A percentile compares a stretch with the other conserved stretches of the same genome.
Evolutionary conservation across 2,329 filamentous ascomycete species (phyloP).

Genomic region (Polychaeton citri): DNA sequence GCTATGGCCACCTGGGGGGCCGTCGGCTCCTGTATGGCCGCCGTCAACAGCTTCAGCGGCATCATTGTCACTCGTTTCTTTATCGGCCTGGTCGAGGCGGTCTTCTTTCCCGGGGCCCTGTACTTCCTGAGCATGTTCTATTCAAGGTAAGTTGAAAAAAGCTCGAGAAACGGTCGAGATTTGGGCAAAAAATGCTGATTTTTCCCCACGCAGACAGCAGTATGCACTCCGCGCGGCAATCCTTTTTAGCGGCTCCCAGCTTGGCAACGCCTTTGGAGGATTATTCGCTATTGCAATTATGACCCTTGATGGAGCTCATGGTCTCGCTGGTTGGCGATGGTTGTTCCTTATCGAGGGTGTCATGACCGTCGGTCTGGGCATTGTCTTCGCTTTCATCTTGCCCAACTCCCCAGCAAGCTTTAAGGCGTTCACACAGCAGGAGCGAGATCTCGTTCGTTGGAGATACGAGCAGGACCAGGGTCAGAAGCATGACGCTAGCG

Average conservation of each 20-base stretch:
- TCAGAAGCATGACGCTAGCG: constrained; percentile 8
- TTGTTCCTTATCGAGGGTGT: constrained; percentile 12
- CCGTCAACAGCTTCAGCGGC: constrained; percentile 20
- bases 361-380: constrained; percentile 10
- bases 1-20: constrained; percentile 20
- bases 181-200: neutral
- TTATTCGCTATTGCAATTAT: constrained; percentile 11
- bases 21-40: constrained; percentile 6
- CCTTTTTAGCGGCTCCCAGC: constrained; percentile 24
- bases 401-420: constrained; percentile 11
- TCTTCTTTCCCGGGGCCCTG: constrained; percentile 26
- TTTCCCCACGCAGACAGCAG: constrained; percentile 9
- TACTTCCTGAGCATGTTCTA: constrained; percentile 32
- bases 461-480: constrained; percentile 11
- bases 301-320: constrained; percentile 17
- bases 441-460: constrained; percentile 9
- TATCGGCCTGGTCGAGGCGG: constrained; percentile 23
- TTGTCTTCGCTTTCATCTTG: constrained; percentile 9
- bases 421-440: constrained; percentile 5
- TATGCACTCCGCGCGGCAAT: constrained; percentile 25
- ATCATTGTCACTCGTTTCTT: constrained; percentile 24
- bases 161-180: neutral
- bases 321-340: constrained; percentile 21
- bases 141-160: constrained; percentile 7
- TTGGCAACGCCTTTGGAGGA: constrained; percentile 17